Base-by-base conservation (phyloP, 495 filamentous ascomycete genomes). In the Platismatia glauca region DNA sequence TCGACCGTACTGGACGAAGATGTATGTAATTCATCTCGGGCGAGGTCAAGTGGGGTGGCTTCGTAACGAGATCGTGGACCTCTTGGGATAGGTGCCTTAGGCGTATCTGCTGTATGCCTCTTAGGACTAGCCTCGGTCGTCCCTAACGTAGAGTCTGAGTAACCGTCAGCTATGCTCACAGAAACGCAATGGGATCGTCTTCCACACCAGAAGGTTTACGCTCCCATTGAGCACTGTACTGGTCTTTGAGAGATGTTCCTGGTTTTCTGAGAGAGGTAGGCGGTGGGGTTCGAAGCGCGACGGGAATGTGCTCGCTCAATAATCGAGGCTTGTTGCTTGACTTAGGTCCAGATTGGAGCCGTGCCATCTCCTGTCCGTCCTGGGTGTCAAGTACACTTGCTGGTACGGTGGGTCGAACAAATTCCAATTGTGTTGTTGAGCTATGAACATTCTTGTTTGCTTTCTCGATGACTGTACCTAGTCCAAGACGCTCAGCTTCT, bases 21-120 rank as follows among this genome's bases (percentile, higher is more conserved):
- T 43, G 72, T 64, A 27, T 71, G 67, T 61, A 64, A 68, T 74
- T 82, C 75, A 44, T 82, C 84, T 18, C 79, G 83, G 1, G 89
- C 94, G 44, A 95, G 71, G 68, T 94, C 90, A 60, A 94, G 80
- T 0, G 85, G 75, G 56, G 88, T 86, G 38, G 87, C 76, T 62
- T 71, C 72, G 46, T 69, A 65, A 41, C 71, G 37, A 41, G 55
- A 4, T 59, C 48, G 35, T 57, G 67, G 61, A 65, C 65, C 44
- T 62, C 71, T 52, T 56, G 67, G 56, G 60, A 53, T 50, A 41
- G 67, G 50, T 58, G 58, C n/a, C 62, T 63, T n/a, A 50, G 67
- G 56, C 59, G 67, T 52, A 60, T 73, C 46, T 38, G 53, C 63
- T 69, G 65, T 44, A 57, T 71, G 31, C 65, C 69, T 46, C 61